Percentiles rank a stretch among this genome's conserved stretches.
phyloP scores from a whole-genome alignment of 371 early-diverging fungal genomes.

The Zychaea mexicana region DNA sequence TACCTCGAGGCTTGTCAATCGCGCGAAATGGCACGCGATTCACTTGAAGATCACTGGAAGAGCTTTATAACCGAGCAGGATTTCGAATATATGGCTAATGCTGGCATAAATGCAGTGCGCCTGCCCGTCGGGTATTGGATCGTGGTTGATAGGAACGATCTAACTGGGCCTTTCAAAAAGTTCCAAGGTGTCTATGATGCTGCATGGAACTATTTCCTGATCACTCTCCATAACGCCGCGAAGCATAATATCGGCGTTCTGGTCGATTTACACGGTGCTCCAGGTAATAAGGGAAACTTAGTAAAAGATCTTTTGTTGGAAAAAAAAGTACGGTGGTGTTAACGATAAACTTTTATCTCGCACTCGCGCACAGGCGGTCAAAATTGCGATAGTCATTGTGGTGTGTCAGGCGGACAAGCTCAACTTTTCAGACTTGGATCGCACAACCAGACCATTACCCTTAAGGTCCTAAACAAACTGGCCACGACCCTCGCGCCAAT shows the following conservation, averaged over 20 bases:
- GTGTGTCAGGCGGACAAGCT: conserved; percentile 17
- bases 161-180: conserved; percentile 19
- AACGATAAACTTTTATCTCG: neutral
- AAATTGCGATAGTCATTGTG: conserved; percentile 29
- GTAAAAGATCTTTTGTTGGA: no score
- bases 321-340: neutral
- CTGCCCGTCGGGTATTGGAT: conserved; percentile 76
- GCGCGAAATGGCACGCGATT: conserved; percentile 35
- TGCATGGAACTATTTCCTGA: conserved; percentile 44
- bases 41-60: conserved; percentile 57
- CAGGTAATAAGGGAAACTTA: no score
- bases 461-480: conserved; percentile 17
- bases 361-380: conserved; percentile 27
- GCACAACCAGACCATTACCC: conserved; percentile 10
- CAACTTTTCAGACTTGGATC: conserved; percentile 19
- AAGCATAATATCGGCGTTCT: conserved; percentile 61
- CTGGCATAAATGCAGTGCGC: conserved; percentile 67
- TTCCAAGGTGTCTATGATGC: conserved; percentile 33
- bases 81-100: conserved; percentile 47
- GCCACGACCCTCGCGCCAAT: conserved; percentile 22
- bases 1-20: conserved; percentile 46
- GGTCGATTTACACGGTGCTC: conserved; percentile 71
- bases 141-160: conserved; percentile 20
- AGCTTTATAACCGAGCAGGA: conserved; percentile 64
- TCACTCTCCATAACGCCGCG: conserved; percentile 52